These are phyloP conservation scores for Asterophora parasitica DNA, from an alignment of 768 basidiomycete genomes.

Conservation along the genomic window DNA sequence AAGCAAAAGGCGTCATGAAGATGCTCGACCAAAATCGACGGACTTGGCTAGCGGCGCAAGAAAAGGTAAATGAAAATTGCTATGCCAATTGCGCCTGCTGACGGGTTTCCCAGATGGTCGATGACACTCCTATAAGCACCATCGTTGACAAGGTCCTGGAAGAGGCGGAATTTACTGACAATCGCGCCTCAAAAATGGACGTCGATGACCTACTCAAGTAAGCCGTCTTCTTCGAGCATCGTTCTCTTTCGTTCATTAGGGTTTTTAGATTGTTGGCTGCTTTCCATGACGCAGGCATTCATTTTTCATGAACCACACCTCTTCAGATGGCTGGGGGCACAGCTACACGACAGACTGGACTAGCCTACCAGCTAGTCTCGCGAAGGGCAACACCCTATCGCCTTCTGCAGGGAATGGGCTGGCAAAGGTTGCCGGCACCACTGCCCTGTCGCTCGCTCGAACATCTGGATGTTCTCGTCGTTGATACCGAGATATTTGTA, in stretches of 20 bases:
- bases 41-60: conserved; percentile 85
- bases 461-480: not conserved
- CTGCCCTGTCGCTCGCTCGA: not conserved
- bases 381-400: not conserved
- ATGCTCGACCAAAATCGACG: conserved; percentile 92
- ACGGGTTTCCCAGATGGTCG: conserved; percentile 43
- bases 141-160: conserved; percentile 70
- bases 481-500: not conserved
- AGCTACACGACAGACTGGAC: not conserved
- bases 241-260: conserved; percentile 5
- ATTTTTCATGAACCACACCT: conserved; percentile 47
- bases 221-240: conserved; percentile 19
- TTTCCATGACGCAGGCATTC: conserved; percentile 71
- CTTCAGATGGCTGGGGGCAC: not conserved
- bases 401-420: not conserved
- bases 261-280: conserved; percentile 57
- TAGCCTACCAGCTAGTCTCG: not conserved
- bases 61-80: conserved; percentile 39
- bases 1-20: conserved; percentile 90
- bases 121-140: conserved; percentile 62
- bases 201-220: conserved; percentile 88
- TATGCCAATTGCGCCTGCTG: not conserved
- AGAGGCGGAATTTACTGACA: conserved; percentile 69
- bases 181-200: conserved; percentile 88
- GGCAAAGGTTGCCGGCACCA: not conserved